Evolutionary conservation across 176 grass and related monocot species (phyloP), one percentile per base, ranked within the genome.

Genomic region (Saccharum spontaneum): DNA sequence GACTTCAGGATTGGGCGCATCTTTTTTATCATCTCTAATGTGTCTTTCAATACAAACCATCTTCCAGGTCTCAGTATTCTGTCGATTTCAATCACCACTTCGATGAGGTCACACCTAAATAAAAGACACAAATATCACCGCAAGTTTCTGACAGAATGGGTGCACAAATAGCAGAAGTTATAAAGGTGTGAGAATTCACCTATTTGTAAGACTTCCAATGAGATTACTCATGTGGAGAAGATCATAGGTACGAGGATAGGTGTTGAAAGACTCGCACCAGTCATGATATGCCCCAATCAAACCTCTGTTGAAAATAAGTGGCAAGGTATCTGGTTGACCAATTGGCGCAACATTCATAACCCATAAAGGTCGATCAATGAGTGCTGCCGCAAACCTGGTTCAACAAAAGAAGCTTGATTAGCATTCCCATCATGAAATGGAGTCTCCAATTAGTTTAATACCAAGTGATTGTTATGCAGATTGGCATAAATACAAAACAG

Each of bases 201-300:
- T 92, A 16, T 82, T 67, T 72, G 78, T 89, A 82, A 95, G 80
- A 90, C 84, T 94, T 84, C 61, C 86, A 61, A 96, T 63, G 41
- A 99, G 90, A 86, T 89, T 60, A 74, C 74, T 92, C 59, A 91
- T 90, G 86, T 96, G 97, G 57, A 99, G 87, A 60, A 96, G 75
- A 92, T 99, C 97, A 70, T 99, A 99, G 22, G 91, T 99, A 23
- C 94, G 85, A 73, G 97, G 97, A 65, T 99, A 99, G n/a, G 93
- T 99, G 83, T 91, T 92, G 86, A 99, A 96, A 68, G 97, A 86
- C 41, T 96, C 94, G 70, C 93, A 99, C 94, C 94, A 96, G 30
- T 99, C 91, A 80, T 99, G 97, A 75, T 99, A 94, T 66, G 82
- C 84, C 41, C 94, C 97, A 89, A 96, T 89, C 79, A 99, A 85